Base-by-base conservation (phyloP, 148 eudicot species). In the Limonium bicolor region DNA sequence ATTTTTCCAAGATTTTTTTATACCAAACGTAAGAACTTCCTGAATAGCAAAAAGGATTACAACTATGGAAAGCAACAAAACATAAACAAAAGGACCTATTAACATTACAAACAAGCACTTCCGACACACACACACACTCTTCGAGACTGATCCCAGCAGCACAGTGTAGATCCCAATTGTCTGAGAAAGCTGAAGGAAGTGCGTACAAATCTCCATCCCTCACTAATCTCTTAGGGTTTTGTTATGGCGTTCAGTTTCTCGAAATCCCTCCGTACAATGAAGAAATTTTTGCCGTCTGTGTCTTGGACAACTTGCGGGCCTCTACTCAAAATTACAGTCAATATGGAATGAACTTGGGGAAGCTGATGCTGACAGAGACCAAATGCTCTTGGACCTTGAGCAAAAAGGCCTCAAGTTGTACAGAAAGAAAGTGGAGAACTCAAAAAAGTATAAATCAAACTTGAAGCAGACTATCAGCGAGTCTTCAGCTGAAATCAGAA, bases 261-360 rank as follows among this genome's bases (percentile, higher is more conserved):
- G 14, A 32, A 5, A 36, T 12, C 16, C 1, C 21, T 20, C 4
- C 12, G 24, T 14, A 18, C 3, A 5, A 49, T 54, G 56, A 44
- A 24, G 28, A 37, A 30, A 30, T 43, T 51, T 28, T 14, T 48
- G 20, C 57, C 56, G 13, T 50, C 53, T 28, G 36, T 38, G 36
- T 47, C 63, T 16, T 51, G 41, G 7, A 59, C 66, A 27, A 64
- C 73, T 40, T 72, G 70, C 16, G 67, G 64, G 6, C 61, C 74
- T 41, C 65, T 68, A 17, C 70, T 72, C 8, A 58, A 51, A 16
- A 73, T 67, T 51, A 21, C 51, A 85, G 95, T 61, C 74, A 74
- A 77, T 80, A 62, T 80, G 86, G 86, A 86, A 85, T 58, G 92
- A 80, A 63, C 72, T 85, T 61, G 95, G 95, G 36, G 95, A 85